A percentile compares a stretch with the other conserved stretches of the same genome.
These are phyloP conservation scores for Skeletonema tropicum DNA, from an alignment of 108 stramenopile species.

Conservation along the genomic window DNA sequence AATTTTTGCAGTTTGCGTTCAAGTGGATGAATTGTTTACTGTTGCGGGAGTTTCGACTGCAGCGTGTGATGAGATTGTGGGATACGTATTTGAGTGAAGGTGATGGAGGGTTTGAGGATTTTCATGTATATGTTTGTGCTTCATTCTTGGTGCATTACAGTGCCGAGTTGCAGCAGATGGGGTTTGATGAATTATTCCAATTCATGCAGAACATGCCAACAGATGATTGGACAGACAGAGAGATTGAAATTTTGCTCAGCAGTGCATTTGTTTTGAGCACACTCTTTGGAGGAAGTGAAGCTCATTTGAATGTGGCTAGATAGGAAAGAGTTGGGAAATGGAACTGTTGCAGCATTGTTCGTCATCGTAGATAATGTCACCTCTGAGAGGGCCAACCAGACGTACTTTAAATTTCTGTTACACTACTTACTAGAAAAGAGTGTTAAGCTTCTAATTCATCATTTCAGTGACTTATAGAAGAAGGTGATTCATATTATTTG, in stretches of 20 bases:
- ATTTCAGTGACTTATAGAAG: background rate
- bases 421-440: background rate
- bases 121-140: conserved; percentile 99
- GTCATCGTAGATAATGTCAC: too few relatives aligned
- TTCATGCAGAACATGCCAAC: conserved; percentile 92
- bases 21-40: conserved; percentile 99
- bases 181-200: conserved; percentile 93
- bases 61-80: conserved; percentile 89
- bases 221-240: conserved; percentile 79
- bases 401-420: too few relatives aligned
- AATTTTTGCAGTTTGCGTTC: conserved; percentile 96
- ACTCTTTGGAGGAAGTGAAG: conserved; percentile 86
- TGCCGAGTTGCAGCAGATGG: conserved; percentile 82
- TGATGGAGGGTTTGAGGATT: conserved; percentile 91
- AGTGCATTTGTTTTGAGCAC: conserved; percentile 85
- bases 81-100: conserved; percentile 94
- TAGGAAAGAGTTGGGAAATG: too few relatives aligned
- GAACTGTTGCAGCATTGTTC: too few relatives aligned
- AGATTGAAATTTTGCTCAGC: conserved; percentile 88
- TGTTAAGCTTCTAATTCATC: background rate
- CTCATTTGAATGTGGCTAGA: conserved; percentile 63
- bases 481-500: background rate
- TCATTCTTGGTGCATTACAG: conserved; percentile 95
- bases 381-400: too few relatives aligned
- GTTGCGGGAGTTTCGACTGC: conserved; percentile 89